Evolutionary conservation across 768 basidiomycete genomes (phyloP).

Genomic region (Amanita rimosa): DNA sequence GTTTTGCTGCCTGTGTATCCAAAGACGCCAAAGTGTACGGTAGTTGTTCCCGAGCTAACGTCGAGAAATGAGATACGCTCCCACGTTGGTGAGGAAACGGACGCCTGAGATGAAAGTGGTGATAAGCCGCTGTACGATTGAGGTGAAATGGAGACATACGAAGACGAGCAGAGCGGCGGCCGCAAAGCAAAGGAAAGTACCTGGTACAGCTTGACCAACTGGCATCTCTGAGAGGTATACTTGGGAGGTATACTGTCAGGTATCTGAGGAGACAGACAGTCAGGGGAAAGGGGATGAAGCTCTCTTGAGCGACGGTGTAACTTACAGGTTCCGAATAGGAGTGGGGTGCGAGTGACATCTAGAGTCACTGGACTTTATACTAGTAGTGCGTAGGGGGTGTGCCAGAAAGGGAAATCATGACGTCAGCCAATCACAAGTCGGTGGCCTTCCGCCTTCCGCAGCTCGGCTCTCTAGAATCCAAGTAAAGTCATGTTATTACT

Average conservation of each 20-base stretch:
- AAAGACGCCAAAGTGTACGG: slow-evolving; percentile 62
- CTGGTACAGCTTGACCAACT: slow-evolving; percentile 53
- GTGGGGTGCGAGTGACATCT: background rate
- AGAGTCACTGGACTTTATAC: background rate
- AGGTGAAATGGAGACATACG: slow-evolving; percentile 30
- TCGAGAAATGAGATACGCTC: slow-evolving; percentile 55
- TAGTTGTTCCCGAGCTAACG: slow-evolving; percentile 24
- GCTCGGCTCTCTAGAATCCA: too few species aligned
- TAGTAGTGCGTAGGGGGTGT: background rate
- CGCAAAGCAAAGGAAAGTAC: slow-evolving; percentile 60
- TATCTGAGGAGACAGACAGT: background rate
- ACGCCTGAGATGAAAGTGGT: slow-evolving; percentile 48
- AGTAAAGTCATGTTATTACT: too few species aligned
- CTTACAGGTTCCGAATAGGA: background rate
- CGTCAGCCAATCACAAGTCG: background rate
- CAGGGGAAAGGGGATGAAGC: background rate
- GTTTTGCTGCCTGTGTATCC: slow-evolving; percentile 52
- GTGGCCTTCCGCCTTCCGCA: too few species aligned
- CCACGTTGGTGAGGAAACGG: slow-evolving; percentile 71
- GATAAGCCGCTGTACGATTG: background rate
- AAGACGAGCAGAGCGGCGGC: slow-evolving; percentile 62
- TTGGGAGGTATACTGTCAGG: background rate
- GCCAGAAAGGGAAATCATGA: background rate
- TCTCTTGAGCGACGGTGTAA: background rate
- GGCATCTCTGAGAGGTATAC: slow-evolving; percentile 23